These are phyloP conservation scores for Heteromeles arbutifolia DNA, from an alignment of 306 rosid genomes.

Conservation along the genomic window DNA sequence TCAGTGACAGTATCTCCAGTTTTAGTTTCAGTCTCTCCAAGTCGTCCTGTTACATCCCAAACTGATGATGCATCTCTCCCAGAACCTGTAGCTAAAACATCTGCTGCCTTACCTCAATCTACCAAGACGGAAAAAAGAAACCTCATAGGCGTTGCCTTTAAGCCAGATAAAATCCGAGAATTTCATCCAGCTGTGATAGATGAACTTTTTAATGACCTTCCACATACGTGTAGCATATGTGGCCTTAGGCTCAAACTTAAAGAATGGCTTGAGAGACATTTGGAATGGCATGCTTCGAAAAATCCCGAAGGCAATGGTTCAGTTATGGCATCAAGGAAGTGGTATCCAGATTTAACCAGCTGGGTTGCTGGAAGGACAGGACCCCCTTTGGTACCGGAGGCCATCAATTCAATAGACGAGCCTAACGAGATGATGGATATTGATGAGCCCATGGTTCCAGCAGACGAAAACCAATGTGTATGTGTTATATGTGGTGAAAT, in stretches of 20 bases:
- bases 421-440: slow-evolving; percentile 15
- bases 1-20: slow-evolving; percentile 37
- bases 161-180: slow-evolving; percentile 55
- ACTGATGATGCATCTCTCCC: slow-evolving; percentile 26
- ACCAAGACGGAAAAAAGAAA: slow-evolving; percentile 34
- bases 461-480: slow-evolving; percentile 70
- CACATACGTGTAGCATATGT: slow-evolving; percentile 55
- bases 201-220: slow-evolving; percentile 51
- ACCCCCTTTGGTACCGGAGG: slow-evolving; percentile 27
- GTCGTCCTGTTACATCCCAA: slow-evolving; percentile 27
- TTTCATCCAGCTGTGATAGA: slow-evolving; percentile 56
- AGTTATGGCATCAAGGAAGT: slow-evolving; percentile 43
- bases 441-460: slow-evolving; percentile 45
- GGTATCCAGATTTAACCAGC: slow-evolving; percentile 51
- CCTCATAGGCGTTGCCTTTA: slow-evolving; percentile 66
- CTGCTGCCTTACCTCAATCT: slow-evolving; percentile 29
- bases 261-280: slow-evolving; percentile 58
- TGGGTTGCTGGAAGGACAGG: slow-evolving; percentile 54
- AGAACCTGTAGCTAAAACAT: slow-evolving; percentile 25
- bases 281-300: slow-evolving; percentile 60
- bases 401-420: slow-evolving; percentile 22
- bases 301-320: slow-evolving; percentile 32
- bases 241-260: slow-evolving; percentile 46
- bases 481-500: slow-evolving; percentile 75
- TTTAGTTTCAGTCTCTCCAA: slow-evolving; percentile 29